These are phyloP conservation scores for Nakazawaea anatomiae DNA, from an alignment of 805 yeast genomes.

Conservation along the genomic window DNA sequence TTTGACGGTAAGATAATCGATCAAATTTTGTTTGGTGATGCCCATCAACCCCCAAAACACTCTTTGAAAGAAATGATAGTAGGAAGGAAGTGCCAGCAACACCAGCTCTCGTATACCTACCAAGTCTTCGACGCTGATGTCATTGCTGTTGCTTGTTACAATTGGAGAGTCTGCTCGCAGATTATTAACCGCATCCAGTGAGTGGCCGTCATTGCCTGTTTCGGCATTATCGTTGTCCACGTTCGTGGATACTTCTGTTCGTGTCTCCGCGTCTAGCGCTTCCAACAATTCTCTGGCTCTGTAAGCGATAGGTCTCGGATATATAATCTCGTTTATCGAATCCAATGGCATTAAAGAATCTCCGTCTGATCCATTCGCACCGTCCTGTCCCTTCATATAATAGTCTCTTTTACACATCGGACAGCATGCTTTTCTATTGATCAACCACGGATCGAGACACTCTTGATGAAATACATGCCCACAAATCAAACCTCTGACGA, in stretches of 20 bases:
- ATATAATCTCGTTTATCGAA: conserved; percentile 13
- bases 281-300: conserved; percentile 21
- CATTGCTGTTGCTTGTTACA: background rate
- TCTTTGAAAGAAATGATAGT: conserved; percentile 23
- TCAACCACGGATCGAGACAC: conserved; percentile 81
- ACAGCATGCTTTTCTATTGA: conserved; percentile 69
- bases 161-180: background rate
- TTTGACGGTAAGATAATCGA: conserved; percentile 43
- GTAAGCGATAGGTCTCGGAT: conserved; percentile 20
- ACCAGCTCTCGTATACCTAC: conserved; percentile 12
- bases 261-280: conserved; percentile 13
- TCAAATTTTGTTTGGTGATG: conserved; percentile 38
- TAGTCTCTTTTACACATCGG: conserved; percentile 78
- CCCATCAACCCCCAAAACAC: conserved; percentile 57
- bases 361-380: conserved; percentile 10
- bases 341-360: conserved; percentile 15
- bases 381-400: conserved; percentile 31
- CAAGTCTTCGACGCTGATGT: conserved; percentile 10
- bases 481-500: conserved; percentile 69
- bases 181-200: background rate
- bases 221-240: no score
- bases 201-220: background rate
- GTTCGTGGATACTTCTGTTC: no score
- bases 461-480: conserved; percentile 79
- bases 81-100: conserved; percentile 14